Base-by-base conservation (phyloP, 768 basidiomycete species). In the Boletus tomentosulus region DNA sequence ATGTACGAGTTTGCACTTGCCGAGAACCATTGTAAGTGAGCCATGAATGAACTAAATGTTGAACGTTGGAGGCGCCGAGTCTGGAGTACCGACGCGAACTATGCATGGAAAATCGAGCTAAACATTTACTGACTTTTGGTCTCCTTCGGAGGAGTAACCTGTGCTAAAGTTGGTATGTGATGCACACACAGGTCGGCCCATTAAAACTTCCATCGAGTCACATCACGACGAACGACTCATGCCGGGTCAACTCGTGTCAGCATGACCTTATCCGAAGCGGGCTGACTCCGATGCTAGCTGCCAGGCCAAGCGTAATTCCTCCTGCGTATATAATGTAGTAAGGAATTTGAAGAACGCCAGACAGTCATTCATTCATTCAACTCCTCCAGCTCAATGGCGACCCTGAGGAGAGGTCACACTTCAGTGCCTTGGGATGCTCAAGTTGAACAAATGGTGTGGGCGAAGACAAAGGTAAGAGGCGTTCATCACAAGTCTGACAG, bases 351-450 rank as follows among this genome's bases (percentile, higher is more conserved):
- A 24, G 3, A 9, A 50, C 25, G 31, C 27, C 0, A 24, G 44
- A 16, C 30, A 45, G 11, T 11, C 10, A 33, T 3, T 27, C 53
- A 48, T 15, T 38, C 41, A 10, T 37, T 46, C 46, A 3, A 50
- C 13, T 6, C 27, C 6, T n/a, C 35, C 35, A 13, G 19, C n/a
- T n/a, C 25, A 19, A 65, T 65, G 64, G 56, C 61, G n/a, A 66
- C 64, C 1, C 54, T 57, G 6, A 63, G 8, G n/a, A 60, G 61
- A 44, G 22, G 8, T 5, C 64, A 56, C 13, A 10, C 54, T 4
- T 51, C 61, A 45, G 9, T 46, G 4, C 52, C 50, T 30, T 55
- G 49, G 51, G 56, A 42, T 30, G 48, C 51, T 30, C 46, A 19
- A 1, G 56, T 57, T 1, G 51, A 60, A 27, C 33, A 9, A 15